Base-by-base conservation (phyloP, 139 green algal genomes). In the Mesotaenium endlicherianum region DNA sequence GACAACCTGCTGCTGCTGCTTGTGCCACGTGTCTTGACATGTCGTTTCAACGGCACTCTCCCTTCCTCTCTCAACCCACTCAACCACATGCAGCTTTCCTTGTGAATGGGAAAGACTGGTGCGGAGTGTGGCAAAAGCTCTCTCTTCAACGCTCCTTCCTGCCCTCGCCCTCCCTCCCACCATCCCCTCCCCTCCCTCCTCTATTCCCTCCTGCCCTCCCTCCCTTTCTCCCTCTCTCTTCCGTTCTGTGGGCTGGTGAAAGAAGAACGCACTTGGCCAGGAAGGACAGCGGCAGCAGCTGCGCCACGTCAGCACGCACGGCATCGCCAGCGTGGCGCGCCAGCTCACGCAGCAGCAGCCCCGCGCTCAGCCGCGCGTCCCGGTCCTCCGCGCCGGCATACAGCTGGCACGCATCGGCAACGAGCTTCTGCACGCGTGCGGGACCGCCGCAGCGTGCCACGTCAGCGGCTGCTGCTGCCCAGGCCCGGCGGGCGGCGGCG, bases 391-490 rank as follows among this genome's bases (percentile, higher is more conserved):
- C 59, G 14, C 82, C 87, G 1, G 34, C 43, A 68, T 94, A 93
- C 50, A 88, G 70, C 8, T 75, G 72, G 0, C 92, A 76, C 30
- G 90, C 87, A 40, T 93, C 91, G 20, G 36, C 43, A 14, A 97
- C 84, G 2, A 93, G 69, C 83, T 91, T 92, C 8, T 88, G 85
- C 30, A 92, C 57, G 0, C 92, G 89, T 43, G 93, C 91, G 14
- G 84, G 71, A 11, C 87, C 30, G 0, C 89, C 91, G 67, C 68
- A 79, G 31, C 39, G 38, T 40, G 87, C 88, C 31, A 95, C 81
- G 16, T 80, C 68, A 1, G 91, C 94, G 11, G 86, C 80, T 1
- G 94, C 92, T 0, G 83, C 77, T 4, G 94, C 93, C 72, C 92
- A 97, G 0, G 92, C 84, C 3, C 89, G 55, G 44, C 44, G 80